Evolutionary conservation across 2,329 filamentous ascomycete genomes (phyloP).

Genomic region (Trichoderma aggressivum): DNA sequence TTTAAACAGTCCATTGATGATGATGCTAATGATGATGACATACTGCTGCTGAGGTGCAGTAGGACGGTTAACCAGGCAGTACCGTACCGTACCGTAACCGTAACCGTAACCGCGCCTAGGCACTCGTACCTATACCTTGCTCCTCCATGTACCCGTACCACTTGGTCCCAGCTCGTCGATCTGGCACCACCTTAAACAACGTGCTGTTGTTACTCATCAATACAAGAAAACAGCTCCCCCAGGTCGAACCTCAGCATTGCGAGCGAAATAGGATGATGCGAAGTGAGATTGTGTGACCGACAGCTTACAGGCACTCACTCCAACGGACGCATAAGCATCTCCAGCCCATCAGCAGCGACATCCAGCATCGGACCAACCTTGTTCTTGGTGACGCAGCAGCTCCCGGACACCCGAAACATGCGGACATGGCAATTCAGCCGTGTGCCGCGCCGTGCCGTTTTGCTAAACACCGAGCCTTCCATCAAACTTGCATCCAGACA

Average conservation of each 20-base stretch:
- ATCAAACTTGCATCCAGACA: background rate
- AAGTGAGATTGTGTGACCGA: background rate
- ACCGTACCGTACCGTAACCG: background rate
- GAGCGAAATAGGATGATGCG: background rate
- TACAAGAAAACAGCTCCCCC: background rate
- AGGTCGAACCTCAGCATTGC: background rate
- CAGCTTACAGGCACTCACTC: background rate
- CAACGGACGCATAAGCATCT: background rate
- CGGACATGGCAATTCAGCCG: constrained; percentile 7
- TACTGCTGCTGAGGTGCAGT: background rate
- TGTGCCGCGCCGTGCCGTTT: background rate
- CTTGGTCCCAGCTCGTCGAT: background rate
- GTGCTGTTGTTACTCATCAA: background rate
- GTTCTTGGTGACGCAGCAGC: background rate
- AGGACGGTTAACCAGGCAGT: no score
- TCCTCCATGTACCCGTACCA: background rate
- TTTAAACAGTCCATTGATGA: background rate
- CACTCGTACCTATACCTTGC: background rate
- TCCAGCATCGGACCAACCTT: background rate
- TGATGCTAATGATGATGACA: background rate
- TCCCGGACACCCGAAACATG: constrained; percentile 11
- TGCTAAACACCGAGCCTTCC: background rate
- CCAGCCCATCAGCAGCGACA: background rate
- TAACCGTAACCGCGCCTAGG: no score
- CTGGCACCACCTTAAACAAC: background rate